A percentile compares a stretch with the other conserved stretches of the same genome.
Evolutionary conservation across 352 stramenopile genomes (phyloP).

Genomic region (Achlya hypogyna): DNA sequence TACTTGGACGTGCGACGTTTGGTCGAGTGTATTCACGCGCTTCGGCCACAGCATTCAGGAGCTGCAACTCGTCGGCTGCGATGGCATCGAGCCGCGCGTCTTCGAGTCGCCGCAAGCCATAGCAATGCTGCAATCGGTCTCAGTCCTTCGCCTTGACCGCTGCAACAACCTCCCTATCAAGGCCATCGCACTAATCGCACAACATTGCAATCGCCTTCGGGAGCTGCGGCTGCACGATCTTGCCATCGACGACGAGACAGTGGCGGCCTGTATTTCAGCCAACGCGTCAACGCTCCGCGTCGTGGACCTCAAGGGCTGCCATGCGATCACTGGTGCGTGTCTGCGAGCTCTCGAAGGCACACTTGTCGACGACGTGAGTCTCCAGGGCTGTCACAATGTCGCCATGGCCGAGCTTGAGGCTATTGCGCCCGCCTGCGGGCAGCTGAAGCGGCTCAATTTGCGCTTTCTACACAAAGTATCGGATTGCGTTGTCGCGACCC

Average conservation of each 20-base stretch:
- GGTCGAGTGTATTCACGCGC: conserved; percentile 39
- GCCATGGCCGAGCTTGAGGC: conserved; percentile 55
- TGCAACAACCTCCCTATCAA: background rate
- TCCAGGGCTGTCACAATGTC: conserved; percentile 73
- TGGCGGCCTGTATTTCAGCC: conserved; percentile 35
- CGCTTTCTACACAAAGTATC: conserved; percentile 81
- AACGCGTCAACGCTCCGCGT: conserved; percentile 46
- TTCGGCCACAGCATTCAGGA: conserved; percentile 30
- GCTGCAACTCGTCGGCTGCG: conserved; percentile 46
- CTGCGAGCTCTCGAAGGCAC: conserved; percentile 33
- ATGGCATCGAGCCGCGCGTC: conserved; percentile 29
- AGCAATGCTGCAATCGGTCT: background rate
- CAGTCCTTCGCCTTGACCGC: conserved; percentile 7
- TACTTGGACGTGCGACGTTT: conserved; percentile 30
- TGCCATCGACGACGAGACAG: conserved; percentile 39
- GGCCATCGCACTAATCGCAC: conserved; percentile 25
- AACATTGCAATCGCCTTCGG: conserved; percentile 37
- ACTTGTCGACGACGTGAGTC: conserved; percentile 45
- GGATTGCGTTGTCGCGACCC: conserved; percentile 47
- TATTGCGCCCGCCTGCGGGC: conserved; percentile 36
- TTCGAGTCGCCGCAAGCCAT: background rate
- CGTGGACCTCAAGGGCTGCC: conserved; percentile 67
- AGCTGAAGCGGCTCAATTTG: conserved; percentile 52
- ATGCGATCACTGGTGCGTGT: conserved; percentile 49
- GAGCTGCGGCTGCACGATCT: conserved; percentile 68